Base-by-base conservation (phyloP, 2,329 filamentous ascomycete genomes). In the Arthrobotrys pseudoclavata region DNA sequence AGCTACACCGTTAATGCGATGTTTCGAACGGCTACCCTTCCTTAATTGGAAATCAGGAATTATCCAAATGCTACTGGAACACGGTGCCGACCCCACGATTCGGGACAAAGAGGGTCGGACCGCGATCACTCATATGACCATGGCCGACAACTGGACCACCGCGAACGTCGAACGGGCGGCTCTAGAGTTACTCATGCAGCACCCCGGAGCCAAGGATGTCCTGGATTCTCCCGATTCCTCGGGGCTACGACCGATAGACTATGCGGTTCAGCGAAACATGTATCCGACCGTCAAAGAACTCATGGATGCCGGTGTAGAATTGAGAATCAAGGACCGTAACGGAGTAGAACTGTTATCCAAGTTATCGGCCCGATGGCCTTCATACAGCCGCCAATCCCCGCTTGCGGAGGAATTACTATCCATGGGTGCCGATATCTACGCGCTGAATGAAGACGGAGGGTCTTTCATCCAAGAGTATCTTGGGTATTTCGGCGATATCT, bases 1-100 rank as follows among this genome's bases (percentile, higher is more conserved):
- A 13, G 15, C n/a, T 6, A 76, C 72, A 18, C 60, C 72, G 15
- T 48, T 76, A 20, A 70, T 76, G 67, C 37, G 18, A 9, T 76
- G 72, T 37, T 76, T 76, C 26, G 18, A 37, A 7, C 1, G 7
- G 1, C 5, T 40, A 2, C 48, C 50, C 3, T 7, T 24, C 3
- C 1, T 4, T 3, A 55, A 29, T 10, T 15, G 37, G 13, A 9
- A n/a, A 3, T n/a, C 18, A 13, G 55, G 48, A 9, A 26, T 62
- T 4, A n/a, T 67, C 15, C 10, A 52, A 26, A 15, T 3, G 12
- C 34, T 76, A 7, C 20, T 76, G 3, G n/a, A 47, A 4, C 37
- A 45, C 13, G 60, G 66, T 4, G 60, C 66, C 0, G 52, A 76
- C 48, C 29, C 45, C 6, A 61, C 42, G 0, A 52, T 67, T 12